phyloP scores from a whole-genome alignment of 2,329 filamentous ascomycete genomes.

The Pezicula rhizophila region DNA sequence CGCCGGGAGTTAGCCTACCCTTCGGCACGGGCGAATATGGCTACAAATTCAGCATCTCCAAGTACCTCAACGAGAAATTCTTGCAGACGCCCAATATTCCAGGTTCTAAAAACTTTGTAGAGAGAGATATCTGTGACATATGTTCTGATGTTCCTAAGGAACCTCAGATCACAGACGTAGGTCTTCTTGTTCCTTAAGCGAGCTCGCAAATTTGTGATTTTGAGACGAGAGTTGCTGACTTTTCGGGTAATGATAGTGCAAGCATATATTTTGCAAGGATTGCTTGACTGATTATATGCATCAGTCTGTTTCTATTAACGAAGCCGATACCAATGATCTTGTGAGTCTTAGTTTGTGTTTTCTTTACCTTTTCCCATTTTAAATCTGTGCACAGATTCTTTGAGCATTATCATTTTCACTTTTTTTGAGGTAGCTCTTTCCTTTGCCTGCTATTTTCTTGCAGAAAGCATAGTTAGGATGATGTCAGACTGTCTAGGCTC shows the following conservation, averaged over 20 bases:
- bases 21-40: constrained; percentile 25
- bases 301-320: constrained; percentile 20
- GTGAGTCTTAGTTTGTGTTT: background rate
- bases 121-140: constrained; percentile 31
- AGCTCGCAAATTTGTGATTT: too few relatives aligned
- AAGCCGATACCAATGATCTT: constrained; percentile 9
- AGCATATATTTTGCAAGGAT: constrained; percentile 47
- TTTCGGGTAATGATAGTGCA: constrained; percentile 31
- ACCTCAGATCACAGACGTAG: constrained; percentile 35
- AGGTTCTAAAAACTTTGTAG: constrained; percentile 23
- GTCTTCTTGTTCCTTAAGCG: background rate
- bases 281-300: constrained; percentile 35
- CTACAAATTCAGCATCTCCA: constrained; percentile 23
- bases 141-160: constrained; percentile 35
- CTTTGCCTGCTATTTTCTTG: too few relatives aligned
- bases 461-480: too few relatives aligned
- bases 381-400: too few relatives aligned
- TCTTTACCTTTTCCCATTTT: too few relatives aligned
- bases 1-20: constrained; percentile 9
- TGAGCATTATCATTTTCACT: too few relatives aligned
- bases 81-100: constrained; percentile 24
- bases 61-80: background rate
- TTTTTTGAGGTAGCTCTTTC: background rate
- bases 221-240: background rate
- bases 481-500: too few relatives aligned